Conservation (phyloP, 306 rosid species). For the Parietaria judaica region DNA sequence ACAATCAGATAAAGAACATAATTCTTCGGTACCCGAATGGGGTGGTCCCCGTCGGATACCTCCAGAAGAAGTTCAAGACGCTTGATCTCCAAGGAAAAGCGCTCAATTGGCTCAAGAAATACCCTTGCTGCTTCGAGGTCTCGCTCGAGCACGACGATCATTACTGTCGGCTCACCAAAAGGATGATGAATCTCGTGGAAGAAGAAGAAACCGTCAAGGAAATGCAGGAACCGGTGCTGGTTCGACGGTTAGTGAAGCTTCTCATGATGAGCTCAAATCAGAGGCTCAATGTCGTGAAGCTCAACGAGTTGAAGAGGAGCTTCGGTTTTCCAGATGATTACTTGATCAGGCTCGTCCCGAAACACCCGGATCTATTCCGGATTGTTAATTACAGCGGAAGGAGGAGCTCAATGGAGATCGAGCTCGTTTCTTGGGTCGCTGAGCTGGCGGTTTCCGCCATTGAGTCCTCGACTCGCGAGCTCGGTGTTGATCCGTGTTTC, state of each 20-base stretch:
- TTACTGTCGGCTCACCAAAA: constrained; percentile 50
- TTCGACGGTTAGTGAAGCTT: constrained; percentile 45
- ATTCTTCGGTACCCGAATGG: constrained; percentile 60
- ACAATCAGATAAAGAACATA: constrained; percentile 80
- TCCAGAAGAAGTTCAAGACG: constrained; percentile 78
- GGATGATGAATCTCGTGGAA: constrained; percentile 55
- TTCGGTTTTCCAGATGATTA: constrained; percentile 81
- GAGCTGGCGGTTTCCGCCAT: constrained; percentile 48
- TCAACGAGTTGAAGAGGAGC: constrained; percentile 51
- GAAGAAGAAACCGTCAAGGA: constrained; percentile 59
- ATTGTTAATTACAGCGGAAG: constrained; percentile 53
- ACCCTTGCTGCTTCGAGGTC: constrained; percentile 71
- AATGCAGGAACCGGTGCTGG: constrained; percentile 45
- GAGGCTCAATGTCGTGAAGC: constrained; percentile 53
- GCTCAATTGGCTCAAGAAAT: constrained; percentile 69
- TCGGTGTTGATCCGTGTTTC: constrained; percentile 43
- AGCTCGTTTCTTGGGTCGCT: constrained; percentile 63
- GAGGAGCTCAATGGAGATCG: constrained; percentile 63
- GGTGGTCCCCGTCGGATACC: constrained; percentile 40
- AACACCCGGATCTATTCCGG: constrained; percentile 45
- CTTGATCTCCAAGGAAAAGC: constrained; percentile 88
- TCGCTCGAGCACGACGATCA: constrained; percentile 32
- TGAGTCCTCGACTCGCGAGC: constrained; percentile 36
- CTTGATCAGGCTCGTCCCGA: constrained; percentile 48
- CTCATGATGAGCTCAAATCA: constrained; percentile 57